Evolutionary conservation across 2,329 filamentous ascomycete genomes (phyloP).

Genomic region (Saccharata proteae): DNA sequence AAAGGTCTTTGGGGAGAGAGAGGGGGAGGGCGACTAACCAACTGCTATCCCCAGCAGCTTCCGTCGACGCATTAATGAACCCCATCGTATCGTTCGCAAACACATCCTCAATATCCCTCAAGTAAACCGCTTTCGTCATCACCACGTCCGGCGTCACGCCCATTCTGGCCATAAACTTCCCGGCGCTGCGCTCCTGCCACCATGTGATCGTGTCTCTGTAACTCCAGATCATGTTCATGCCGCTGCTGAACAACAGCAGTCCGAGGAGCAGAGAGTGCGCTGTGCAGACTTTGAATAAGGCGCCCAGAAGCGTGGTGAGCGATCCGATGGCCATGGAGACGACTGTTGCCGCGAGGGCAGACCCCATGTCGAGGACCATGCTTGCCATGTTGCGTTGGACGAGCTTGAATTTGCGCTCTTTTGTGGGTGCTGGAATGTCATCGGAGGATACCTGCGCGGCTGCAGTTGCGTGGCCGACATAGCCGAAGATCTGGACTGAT

Average conservation of each 20-base stretch:
- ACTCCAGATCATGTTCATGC: conserved; percentile 64
- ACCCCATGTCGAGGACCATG: conserved; percentile 6
- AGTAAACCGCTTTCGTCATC: conserved; percentile 78
- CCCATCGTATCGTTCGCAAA: conserved; percentile 29
- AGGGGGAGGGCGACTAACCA: conserved; percentile 14
- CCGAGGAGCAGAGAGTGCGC: conserved; percentile 64
- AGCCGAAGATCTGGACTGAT: conserved; percentile 68
- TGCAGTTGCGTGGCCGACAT: conserved; percentile 56
- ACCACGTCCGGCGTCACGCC: conserved; percentile 67
- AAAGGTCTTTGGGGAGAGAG: too few relatives aligned
- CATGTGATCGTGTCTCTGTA: conserved; percentile 62
- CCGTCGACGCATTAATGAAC: conserved; percentile 14
- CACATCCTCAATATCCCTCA: conserved; percentile 65
- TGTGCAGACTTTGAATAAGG: conserved; percentile 54
- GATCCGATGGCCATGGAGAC: conserved; percentile 68
- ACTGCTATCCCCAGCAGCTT: conserved; percentile 14
- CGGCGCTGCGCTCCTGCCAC: conserved; percentile 76
- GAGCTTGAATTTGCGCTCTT: conserved; percentile 26
- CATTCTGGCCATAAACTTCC: conserved; percentile 67
- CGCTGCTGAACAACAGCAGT: conserved; percentile 54
- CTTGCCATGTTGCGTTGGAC: conserved; percentile 45
- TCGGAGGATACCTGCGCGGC: conserved; percentile 35
- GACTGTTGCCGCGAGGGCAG: conserved; percentile 23
- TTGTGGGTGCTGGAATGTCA: conserved; percentile 24
- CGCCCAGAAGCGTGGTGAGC: conserved; percentile 54